Conservation (phyloP, 495 filamentous ascomycete species). For the Penicillium silybi region DNA sequence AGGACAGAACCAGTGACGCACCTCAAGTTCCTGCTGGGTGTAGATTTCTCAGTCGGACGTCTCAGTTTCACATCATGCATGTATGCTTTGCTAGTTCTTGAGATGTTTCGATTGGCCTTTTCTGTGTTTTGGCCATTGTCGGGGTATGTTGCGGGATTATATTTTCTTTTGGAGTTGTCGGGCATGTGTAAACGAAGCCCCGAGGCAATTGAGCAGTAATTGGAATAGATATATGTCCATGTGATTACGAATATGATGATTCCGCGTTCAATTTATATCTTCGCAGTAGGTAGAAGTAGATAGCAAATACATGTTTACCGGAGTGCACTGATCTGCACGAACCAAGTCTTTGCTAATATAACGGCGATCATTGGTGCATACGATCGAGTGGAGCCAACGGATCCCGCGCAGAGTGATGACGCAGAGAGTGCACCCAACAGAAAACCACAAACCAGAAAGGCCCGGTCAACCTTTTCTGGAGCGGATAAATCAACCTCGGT, state of each 20-base stretch:
- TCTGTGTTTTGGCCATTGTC: not conserved
- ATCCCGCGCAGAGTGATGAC: not conserved
- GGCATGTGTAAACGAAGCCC: not conserved
- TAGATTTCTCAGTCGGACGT: not conserved
- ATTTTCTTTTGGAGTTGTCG: not conserved
- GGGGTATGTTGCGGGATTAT: not conserved
- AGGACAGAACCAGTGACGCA: not conserved
- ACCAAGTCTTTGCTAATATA: constrained; percentile 1
- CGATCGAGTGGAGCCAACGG: not conserved
- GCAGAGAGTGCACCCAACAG: not conserved
- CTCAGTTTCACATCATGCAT: not conserved
- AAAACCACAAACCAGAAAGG: not conserved
- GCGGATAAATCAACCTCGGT: constrained; percentile 2
- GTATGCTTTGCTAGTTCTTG: not conserved
- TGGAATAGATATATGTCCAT: not conserved
- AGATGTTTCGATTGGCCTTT: not conserved
- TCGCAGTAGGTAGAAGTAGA: not conserved
- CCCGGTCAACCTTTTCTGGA: not conserved
- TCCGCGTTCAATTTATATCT: not conserved
- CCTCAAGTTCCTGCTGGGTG: not conserved
- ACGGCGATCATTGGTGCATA: constrained; percentile 3
- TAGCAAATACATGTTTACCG: not conserved
- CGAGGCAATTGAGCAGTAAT: not conserved
- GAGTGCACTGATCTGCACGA: not conserved
- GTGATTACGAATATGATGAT: not conserved